Evolutionary conservation across 495 filamentous ascomycete species (phyloP).

Genomic region (Pyronema domesticum): DNA sequence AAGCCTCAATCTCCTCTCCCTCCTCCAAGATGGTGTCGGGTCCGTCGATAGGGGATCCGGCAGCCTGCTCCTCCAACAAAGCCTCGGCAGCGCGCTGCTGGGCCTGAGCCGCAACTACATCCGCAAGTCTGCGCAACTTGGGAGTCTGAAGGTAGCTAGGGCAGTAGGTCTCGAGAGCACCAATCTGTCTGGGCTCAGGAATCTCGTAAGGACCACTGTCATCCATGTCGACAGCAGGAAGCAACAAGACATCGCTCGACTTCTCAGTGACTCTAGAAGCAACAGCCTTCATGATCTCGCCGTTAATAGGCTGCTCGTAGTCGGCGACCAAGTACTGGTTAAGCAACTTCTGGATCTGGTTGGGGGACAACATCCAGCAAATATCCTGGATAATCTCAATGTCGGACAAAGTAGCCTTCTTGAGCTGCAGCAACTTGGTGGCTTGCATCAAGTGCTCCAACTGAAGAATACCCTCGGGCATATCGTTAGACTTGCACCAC

Average conservation of each 20-base stretch:
- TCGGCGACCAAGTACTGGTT: slow-evolving; percentile 98
- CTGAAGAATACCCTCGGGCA: slow-evolving; percentile 95
- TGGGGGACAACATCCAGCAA: slow-evolving; percentile 99
- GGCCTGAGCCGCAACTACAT: slow-evolving; percentile 92
- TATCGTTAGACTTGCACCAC: slow-evolving; percentile 99
- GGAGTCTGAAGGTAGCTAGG: slow-evolving; percentile 97
- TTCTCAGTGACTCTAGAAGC: slow-evolving; percentile 95
- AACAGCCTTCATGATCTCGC: slow-evolving; percentile 99
- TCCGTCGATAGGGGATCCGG: not conserved
- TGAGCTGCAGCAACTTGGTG: slow-evolving; percentile 93
- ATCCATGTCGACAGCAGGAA: slow-evolving; percentile 94
- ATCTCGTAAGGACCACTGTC: slow-evolving; percentile 99
- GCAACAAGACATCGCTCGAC: slow-evolving; percentile 70
- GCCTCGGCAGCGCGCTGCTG: slow-evolving; percentile 15
- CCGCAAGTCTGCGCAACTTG: slow-evolving; percentile 77
- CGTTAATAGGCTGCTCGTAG: slow-evolving; percentile 98
- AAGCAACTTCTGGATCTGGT: slow-evolving; percentile 95
- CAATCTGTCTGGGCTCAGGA: slow-evolving; percentile 87
- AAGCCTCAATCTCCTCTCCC: not conserved
- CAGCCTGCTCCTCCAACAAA: not conserved
- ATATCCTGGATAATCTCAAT: slow-evolving; percentile 99
- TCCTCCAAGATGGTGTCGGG: slow-evolving; percentile 3
- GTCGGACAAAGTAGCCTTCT: slow-evolving; percentile 97
- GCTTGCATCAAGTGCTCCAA: slow-evolving; percentile 99
- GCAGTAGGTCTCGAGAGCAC: slow-evolving; percentile 92